These are phyloP conservation scores for Vigna mungo DNA, from an alignment of 306 rosid genomes.

Conservation along the genomic window DNA sequence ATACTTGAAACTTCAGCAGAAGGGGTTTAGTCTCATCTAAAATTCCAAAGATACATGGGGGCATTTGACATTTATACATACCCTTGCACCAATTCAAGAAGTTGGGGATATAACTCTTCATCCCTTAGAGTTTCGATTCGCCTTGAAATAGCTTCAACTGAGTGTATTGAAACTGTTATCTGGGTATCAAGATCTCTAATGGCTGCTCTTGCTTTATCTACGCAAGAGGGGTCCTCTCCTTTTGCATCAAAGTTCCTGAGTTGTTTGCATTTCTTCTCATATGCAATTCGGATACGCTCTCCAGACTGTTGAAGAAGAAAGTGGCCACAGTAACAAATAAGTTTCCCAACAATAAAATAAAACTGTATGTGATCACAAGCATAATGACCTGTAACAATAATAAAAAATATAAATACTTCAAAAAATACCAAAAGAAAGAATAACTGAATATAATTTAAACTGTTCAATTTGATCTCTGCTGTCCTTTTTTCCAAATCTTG, in stretches of 20 bases:
- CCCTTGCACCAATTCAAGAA: constrained; percentile 78
- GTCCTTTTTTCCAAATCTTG: neutral
- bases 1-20: constrained; percentile 4
- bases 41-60: constrained; percentile 1
- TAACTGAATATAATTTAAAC: neutral
- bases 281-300: constrained; percentile 76
- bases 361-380: constrained; percentile 37
- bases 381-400: constrained; percentile 25
- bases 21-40: neutral
- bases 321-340: constrained; percentile 29
- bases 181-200: constrained; percentile 78
- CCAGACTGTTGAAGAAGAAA: constrained; percentile 69
- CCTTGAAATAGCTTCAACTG: constrained; percentile 77
- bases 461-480: constrained; percentile 7
- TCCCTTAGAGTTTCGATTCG: constrained; percentile 85
- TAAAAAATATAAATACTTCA: constrained; percentile 13
- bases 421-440: constrained; percentile 15
- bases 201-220: constrained; percentile 67
- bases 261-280: constrained; percentile 78
- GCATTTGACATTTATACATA: constrained; percentile 42
- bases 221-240: constrained; percentile 66
- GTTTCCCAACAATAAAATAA: constrained; percentile 33
- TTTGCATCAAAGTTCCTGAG: constrained; percentile 77
- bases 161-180: constrained; percentile 84
- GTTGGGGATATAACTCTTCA: constrained; percentile 86